Base-by-base conservation (phyloP, 2,329 filamentous ascomycete genomes). In the Aspergillus fischeri region DNA sequence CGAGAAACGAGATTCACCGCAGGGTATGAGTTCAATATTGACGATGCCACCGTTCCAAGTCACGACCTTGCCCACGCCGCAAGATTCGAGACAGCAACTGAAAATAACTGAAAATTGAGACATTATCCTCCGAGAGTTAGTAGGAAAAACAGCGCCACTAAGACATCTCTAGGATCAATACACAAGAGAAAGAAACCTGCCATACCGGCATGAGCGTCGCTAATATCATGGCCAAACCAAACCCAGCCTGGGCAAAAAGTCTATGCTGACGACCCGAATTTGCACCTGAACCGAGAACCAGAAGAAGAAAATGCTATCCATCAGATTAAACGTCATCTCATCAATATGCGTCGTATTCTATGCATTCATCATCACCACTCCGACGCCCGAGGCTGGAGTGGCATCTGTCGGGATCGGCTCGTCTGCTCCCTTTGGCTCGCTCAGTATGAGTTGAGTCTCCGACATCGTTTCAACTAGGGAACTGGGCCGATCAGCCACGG, bases 291-390 rank as follows among this genome's bases (percentile, higher is more conserved):
- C 59, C 25, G 47, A 54, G 17, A 51, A 45, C 24, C 42, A 32
- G 27, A 49, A 49, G 6, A 47, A n/a, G 20, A 28, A 47, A 44
- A 52, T 41, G 54, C 24, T 24, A 51, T 27, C 41, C 35, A 38
- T 52, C 49, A 35, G 27, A 49, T 21, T 41, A 49, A 32, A 42
- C 24, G 29, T 28, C 49, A 51, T 44, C 44, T 52, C 49, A 42
- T 49, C 48, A 35, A 47, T 28, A 47, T n/a, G 32, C 25, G 17
- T 49, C 41, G 44, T 51, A 14, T 49, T 68, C 64, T 24, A 72
- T 61, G 69, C 69, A 66, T 70, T 72, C 70, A 69, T 72, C 63
- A 70, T 68, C 52, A 70, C 64, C 24, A 64, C 62, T 44, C 67
- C 67, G 24, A 69, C 55, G 42, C 70, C 68, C 10, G 69, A 65